phyloP scores from a whole-genome alignment of 2,329 filamentous ascomycete genomes.

The Hymenoscyphus salicellus region DNA sequence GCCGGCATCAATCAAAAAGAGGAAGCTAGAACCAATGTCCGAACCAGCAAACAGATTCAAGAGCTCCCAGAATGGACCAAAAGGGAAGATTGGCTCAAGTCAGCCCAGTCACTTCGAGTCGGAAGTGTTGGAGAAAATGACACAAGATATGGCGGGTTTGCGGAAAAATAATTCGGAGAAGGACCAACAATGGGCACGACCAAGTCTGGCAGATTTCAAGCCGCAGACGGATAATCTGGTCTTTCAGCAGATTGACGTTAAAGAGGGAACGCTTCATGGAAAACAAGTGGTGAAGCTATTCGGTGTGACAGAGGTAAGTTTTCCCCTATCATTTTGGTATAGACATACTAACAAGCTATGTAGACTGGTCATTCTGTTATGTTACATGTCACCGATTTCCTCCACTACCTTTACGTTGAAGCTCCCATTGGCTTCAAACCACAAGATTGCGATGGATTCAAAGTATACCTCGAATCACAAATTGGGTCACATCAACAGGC shows the following conservation, averaged over 20 bases:
- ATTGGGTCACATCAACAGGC: constrained; percentile 69
- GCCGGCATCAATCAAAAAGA: constrained; percentile 57
- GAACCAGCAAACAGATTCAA: constrained; percentile 58
- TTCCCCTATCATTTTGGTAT: neutral
- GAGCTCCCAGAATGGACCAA: constrained; percentile 60
- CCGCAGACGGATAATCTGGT: constrained; percentile 66
- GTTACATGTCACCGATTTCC: constrained; percentile 91
- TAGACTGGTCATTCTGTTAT: constrained; percentile 82
- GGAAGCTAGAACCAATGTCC: constrained; percentile 66
- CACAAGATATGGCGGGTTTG: constrained; percentile 82
- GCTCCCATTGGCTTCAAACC: constrained; percentile 79
- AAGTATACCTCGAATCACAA: constrained; percentile 74
- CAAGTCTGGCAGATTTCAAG: constrained; percentile 58
- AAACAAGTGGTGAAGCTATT: constrained; percentile 84
- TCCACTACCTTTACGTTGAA: constrained; percentile 91
- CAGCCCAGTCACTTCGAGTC: constrained; percentile 87
- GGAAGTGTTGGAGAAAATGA: constrained; percentile 92
- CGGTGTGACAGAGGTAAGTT: constrained; percentile 73
- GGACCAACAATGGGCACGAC: constrained; percentile 86
- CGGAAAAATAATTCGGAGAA: constrained; percentile 87
- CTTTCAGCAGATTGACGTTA: constrained; percentile 94
- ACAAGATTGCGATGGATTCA: constrained; percentile 75
- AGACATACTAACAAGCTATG: constrained; percentile 12
- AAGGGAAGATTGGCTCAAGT: constrained; percentile 65
- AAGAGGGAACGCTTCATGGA: constrained; percentile 80